phyloP scores from a whole-genome alignment of 108 stramenopile species.

The Conticribra guillardii region DNA sequence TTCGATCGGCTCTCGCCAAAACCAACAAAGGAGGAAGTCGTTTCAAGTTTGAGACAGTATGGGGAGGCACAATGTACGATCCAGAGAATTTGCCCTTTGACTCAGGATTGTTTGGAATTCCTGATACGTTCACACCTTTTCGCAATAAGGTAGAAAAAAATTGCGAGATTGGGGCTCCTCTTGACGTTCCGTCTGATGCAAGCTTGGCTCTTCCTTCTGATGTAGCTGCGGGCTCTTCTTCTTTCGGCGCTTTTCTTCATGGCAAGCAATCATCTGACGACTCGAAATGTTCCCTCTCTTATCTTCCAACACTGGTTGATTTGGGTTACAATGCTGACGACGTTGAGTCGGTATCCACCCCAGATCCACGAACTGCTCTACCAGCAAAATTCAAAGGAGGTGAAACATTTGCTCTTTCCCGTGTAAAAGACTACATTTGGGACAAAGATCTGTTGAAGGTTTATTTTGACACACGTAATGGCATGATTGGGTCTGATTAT shows the following conservation, averaged over 20 bases:
- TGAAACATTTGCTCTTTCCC: conserved; percentile 85
- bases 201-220: conserved; percentile 46
- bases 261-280: conserved; percentile 9
- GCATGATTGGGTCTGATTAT: conserved; percentile 94
- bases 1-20: conserved; percentile 43
- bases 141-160: conserved; percentile 90
- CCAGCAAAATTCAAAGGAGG: conserved; percentile 84
- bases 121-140: conserved; percentile 91
- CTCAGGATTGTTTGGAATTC: conserved; percentile 65
- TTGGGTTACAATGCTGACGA: conserved; percentile 77
- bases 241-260: not conserved
- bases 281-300: conserved; percentile 35
- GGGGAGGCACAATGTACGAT: conserved; percentile 93
- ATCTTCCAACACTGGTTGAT: conserved; percentile 70
- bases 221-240: not conserved
- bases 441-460: conserved; percentile 82
- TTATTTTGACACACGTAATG: conserved; percentile 98
- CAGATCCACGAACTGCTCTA: conserved; percentile 77
- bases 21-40: conserved; percentile 18
- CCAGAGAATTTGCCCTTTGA: conserved; percentile 84
- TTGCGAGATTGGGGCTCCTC: conserved; percentile 63
- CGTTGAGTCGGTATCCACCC: conserved; percentile 41
- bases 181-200: conserved; percentile 61
- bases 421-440: conserved; percentile 92
- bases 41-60: conserved; percentile 65